Base-by-base conservation (phyloP, 345 rosid genomes). In the Pistacia integerrima region DNA sequence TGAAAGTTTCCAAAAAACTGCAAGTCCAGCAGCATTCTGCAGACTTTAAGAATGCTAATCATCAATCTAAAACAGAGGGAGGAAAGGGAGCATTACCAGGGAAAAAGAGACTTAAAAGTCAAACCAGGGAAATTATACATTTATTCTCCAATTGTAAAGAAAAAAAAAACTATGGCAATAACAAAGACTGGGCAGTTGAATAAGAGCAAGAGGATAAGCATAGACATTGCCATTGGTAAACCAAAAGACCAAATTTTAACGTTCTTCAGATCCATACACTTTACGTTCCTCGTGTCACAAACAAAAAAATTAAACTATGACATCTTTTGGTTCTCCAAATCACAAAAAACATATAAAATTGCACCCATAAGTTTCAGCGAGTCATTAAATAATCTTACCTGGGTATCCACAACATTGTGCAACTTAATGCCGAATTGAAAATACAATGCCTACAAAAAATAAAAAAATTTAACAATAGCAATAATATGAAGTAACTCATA, bases 361-460 rank as follows among this genome's bases (percentile, higher is more conserved):
- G 41, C 73, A 49, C 51, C 57, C 11, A 58, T 33, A 65, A 78
- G 72, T 52, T 64, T 73, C 36, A 55, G 66, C 25, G 67, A 70
- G 75, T 76, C 55, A 74, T 54, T 18, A 82, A 52, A 18, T 55
- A 70, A 33, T 56, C 80, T 72, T 59, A 93, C 99, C 91, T 95
- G 99, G 66, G 99, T 93, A 78, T 95, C 99, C 82, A 89, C 85
- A 62, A 93, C 93, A 80, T 89, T 95, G 79, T 90, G 81, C 84
- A 95, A 78, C 82, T 87, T 88, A 78, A 95, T 93, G 82, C 99
- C 99, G 65, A 89, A 95, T 78, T 95, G 99, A 51, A 93, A 95
- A 78, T 89, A 90, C 41, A 95, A 78, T 9, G 99, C 99, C 99
- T 95, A 71, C 72, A 84, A 71, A 81, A 77, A 18, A 49, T 65